These are phyloP conservation scores for Colletotrichum liaoningense DNA, from an alignment of 2,329 filamentous ascomycete species.

Conservation along the genomic window DNA sequence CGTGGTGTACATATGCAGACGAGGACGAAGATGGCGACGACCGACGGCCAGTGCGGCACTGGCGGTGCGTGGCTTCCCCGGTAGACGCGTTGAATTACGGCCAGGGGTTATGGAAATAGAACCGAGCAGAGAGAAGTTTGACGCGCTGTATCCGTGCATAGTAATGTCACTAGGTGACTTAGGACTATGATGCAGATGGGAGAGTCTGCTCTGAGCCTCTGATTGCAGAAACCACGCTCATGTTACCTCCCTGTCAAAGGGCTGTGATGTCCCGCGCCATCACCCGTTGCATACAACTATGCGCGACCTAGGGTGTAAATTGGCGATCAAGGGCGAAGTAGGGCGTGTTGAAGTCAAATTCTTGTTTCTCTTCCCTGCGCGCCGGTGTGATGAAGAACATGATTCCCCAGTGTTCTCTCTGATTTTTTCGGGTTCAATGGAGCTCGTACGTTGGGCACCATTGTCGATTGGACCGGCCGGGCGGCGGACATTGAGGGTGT, in stretches of 20 bases:
- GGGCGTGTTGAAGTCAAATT: neutral
- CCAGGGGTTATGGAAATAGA: too few species aligned
- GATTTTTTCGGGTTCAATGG: neutral
- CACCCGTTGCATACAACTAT: neutral
- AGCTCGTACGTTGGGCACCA: slow-evolving; percentile 1
- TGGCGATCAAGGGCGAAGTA: neutral
- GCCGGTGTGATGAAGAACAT: neutral
- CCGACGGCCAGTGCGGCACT: too few species aligned
- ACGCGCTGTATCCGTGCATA: too few species aligned
- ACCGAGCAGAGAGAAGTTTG: too few species aligned
- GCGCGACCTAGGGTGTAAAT: slow-evolving; percentile 1
- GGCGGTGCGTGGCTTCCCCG: too few species aligned
- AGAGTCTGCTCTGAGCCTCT: too few species aligned
- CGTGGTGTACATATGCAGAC: too few species aligned
- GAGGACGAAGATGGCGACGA: too few species aligned
- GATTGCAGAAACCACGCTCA: neutral
- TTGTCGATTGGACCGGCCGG: neutral
- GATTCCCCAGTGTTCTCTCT: neutral
- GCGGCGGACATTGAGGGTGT: neutral
- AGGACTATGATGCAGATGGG: too few species aligned
- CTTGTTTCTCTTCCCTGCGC: neutral
- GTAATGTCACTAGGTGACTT: neutral
- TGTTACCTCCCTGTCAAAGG: neutral
- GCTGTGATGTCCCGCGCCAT: neutral
- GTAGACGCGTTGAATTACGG: too few species aligned